These are phyloP conservation scores for Sporothrix brasiliensis DNA, from an alignment of 2,329 filamentous ascomycete species.

Conservation along the genomic window DNA sequence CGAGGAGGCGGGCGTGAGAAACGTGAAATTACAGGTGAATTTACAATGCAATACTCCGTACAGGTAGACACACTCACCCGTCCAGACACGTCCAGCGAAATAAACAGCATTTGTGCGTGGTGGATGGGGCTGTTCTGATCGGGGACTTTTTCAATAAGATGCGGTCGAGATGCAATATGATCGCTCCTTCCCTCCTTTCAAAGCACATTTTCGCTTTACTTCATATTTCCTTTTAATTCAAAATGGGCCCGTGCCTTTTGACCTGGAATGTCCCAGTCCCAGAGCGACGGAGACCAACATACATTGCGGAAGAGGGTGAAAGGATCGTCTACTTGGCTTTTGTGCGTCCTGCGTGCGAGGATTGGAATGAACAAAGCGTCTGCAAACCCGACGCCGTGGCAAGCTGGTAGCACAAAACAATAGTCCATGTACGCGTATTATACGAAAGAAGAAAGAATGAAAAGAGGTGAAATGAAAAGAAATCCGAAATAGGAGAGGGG, in stretches of 20 bases:
- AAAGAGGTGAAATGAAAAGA: background rate
- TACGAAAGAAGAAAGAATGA: background rate
- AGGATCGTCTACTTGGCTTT: background rate
- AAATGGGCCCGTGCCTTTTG: constrained; percentile 9
- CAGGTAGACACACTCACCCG: background rate
- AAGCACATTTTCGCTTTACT: background rate
- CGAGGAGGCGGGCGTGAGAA: background rate
- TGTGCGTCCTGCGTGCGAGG: constrained; percentile 20
- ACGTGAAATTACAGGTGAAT: background rate
- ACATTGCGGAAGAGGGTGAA: background rate
- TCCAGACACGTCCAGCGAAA: constrained; percentile 15
- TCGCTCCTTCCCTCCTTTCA: background rate
- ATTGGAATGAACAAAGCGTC: constrained; percentile 17
- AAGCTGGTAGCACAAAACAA: background rate
- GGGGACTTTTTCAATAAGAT: background rate
- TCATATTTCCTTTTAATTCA: background rate
- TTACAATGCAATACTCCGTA: background rate
- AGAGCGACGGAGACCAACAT: constrained; percentile 22
- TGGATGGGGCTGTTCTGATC: background rate
- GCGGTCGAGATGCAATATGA: background rate
- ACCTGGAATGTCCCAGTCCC: constrained; percentile 14
- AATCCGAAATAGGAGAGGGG: background rate
- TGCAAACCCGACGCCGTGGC: constrained; percentile 20
- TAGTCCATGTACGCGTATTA: too few species aligned
- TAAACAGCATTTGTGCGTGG: constrained; percentile 20